phyloP scores from a whole-genome alignment of 2,329 filamentous ascomycete genomes.

The Bipolaris gigantea region DNA sequence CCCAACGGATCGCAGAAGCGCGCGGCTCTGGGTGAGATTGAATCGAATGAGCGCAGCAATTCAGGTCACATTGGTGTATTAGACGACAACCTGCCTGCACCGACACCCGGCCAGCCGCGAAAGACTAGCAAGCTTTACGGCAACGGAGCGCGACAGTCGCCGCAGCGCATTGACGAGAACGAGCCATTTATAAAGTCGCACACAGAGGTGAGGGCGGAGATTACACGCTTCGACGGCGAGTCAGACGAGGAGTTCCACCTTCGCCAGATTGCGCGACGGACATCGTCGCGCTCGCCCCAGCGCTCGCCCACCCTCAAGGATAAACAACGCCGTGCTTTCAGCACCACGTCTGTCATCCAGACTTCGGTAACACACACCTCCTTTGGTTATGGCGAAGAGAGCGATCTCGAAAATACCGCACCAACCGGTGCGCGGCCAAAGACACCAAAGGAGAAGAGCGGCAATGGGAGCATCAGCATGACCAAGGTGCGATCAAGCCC shows the following conservation, averaged over 20 bases:
- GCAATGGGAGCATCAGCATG: constrained; percentile 50
- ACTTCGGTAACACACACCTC: constrained; percentile 42
- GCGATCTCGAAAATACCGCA: constrained; percentile 51
- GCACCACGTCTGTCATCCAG: constrained; percentile 64
- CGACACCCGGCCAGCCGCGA: constrained; percentile 91
- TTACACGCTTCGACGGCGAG: constrained; percentile 63
- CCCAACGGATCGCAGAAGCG: constrained; percentile 77
- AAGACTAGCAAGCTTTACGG: constrained; percentile 79
- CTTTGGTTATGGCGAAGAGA: constrained; percentile 46
- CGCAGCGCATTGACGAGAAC: constrained; percentile 51
- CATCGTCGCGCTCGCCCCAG: constrained; percentile 63
- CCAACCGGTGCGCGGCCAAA: constrained; percentile 45
- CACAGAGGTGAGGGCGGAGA: constrained; percentile 61
- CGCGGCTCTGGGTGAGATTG: constrained; percentile 90
- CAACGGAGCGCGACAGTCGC: constrained; percentile 50
- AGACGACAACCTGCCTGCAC: constrained; percentile 90
- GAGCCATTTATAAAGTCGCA: constrained; percentile 56
- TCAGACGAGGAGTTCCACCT: constrained; percentile 83
- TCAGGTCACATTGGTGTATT: constrained; percentile 61
- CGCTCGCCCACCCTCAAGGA: constrained; percentile 61
- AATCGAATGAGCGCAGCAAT: constrained; percentile 67
- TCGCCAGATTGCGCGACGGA: constrained; percentile 62
- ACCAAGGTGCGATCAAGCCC: constrained; percentile 51
- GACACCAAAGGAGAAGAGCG: constrained; percentile 49
- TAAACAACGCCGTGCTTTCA: constrained; percentile 71